Conservation (phyloP, 805 yeast species). For the Kuraishia ogatae region DNA sequence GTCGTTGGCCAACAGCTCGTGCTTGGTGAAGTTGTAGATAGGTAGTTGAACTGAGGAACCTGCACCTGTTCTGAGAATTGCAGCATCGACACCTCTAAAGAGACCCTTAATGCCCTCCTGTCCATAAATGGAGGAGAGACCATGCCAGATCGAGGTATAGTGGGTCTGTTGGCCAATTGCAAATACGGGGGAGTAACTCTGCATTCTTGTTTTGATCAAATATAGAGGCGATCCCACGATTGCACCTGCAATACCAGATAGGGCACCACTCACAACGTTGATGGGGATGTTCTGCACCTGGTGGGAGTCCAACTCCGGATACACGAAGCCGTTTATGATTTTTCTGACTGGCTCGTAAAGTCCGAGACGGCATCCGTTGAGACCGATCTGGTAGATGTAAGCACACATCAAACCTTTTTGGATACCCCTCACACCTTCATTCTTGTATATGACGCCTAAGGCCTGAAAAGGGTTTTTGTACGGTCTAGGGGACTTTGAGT, state of each 20-base stretch:
- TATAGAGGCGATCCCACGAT: conserved; percentile 85
- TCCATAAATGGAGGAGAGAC: conserved; percentile 50
- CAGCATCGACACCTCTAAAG: conserved; percentile 91
- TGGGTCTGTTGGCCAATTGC: conserved; percentile 90
- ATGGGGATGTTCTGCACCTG: conserved; percentile 41
- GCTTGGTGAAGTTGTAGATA: conserved; percentile 72
- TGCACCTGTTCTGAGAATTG: conserved; percentile 86
- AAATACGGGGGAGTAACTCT: conserved; percentile 63
- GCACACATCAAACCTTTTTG: conserved; percentile 91
- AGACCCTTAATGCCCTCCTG: conserved; percentile 73
- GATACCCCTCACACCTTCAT: conserved; percentile 81
- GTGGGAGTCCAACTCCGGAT: conserved; percentile 41
- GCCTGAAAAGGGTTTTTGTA: conserved; percentile 89
- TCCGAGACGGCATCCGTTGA: conserved; percentile 93
- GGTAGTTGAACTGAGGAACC: conserved; percentile 96
- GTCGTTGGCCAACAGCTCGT: conserved; percentile 43
- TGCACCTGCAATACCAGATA: conserved; percentile 87
- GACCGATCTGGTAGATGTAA: conserved; percentile 79
- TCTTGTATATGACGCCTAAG: conserved; percentile 53
- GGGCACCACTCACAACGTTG: conserved; percentile 72
- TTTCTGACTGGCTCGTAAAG: conserved; percentile 84
- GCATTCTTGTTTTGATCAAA: conserved; percentile 93
- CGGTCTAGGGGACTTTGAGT: conserved; percentile 35
- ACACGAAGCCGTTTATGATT: conserved; percentile 42
- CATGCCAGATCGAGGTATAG: conserved; percentile 63